Evolutionary conservation across 257 asterid species (phyloP), one percentile per base, ranked within the genome.

Genomic region (Gentiana macrophylla): DNA sequence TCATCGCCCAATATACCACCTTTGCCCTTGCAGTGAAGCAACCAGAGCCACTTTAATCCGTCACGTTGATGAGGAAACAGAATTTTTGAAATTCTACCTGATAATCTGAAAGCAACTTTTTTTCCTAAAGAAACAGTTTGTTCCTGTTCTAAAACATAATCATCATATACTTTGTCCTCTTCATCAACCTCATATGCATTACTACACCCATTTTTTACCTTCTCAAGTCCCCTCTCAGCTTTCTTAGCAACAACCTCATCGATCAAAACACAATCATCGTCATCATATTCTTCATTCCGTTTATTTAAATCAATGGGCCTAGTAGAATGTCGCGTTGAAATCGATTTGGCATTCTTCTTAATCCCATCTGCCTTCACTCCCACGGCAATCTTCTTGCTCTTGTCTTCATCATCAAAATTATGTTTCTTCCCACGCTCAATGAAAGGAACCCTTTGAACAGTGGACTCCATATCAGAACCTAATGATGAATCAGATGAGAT

Each of bases 31-130:
- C 82, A 86, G 63, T 86, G 98, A 68, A 90, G 94, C 59, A 94
- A 82, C 98, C 98, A 90, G 12, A 90, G 89, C 98, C 98, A 90
- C 65, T 90, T 84, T 65, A 90, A 72, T 57, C 98, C 98, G 44
- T 86, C 96, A 46, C 93, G 78, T 59, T 90, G 98, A 74, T 90
- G 98, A 67, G 98, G 92, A 74, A 70, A 90, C 69, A 90, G 44
- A 79, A 86, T 84, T 46, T 77, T 82, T 55, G 87, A 88, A 64
- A 84, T 71, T 71, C 78, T 79, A 57, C 85, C 74, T 3, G 84
- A 84, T 65, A 90, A 72, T 66, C 59, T 76, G 58, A 75, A 86
- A 1, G 67, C 74, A 35, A 63, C 50, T 67, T 57, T 79, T 33
- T 82, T 94, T 71, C 74, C 73, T 63, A 84, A 66, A 60, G 72